Conservation (phyloP, 805 yeast genomes). For the Candida adriatica region DNA sequence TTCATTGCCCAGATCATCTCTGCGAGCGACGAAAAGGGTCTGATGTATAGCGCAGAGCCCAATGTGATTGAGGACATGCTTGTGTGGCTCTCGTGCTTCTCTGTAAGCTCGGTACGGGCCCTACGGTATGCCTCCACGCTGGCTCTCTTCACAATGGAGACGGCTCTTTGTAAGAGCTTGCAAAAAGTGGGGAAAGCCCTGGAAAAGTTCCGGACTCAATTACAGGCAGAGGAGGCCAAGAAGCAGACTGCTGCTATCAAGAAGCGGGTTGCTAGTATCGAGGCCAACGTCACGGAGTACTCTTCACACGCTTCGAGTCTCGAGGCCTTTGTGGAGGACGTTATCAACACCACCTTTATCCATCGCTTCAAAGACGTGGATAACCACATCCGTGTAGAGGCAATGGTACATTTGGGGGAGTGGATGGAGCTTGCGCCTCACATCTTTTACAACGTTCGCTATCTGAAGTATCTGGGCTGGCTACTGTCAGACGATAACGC, state of each 20-base stretch:
- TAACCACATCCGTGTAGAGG: constrained; percentile 60
- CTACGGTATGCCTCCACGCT: constrained; percentile 63
- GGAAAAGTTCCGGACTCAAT: constrained; percentile 32
- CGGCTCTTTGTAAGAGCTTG: constrained; percentile 47
- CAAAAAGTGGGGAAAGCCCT: constrained; percentile 29
- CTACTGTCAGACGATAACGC: constrained; percentile 64
- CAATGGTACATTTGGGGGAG: constrained; percentile 52
- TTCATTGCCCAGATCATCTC: constrained; percentile 49
- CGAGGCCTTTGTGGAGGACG: constrained; percentile 54
- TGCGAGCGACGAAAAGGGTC: constrained; percentile 54
- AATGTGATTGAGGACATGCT: constrained; percentile 47
- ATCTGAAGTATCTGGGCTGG: constrained; percentile 79
- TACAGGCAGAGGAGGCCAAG: constrained; percentile 26
- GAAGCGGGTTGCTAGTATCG: constrained; percentile 40
- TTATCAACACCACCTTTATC: constrained; percentile 58
- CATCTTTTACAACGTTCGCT: constrained; percentile 59
- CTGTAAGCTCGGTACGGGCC: constrained; percentile 64
- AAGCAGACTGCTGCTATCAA: constrained; percentile 31
- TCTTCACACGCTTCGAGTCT: constrained; percentile 44
- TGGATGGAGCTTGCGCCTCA: constrained; percentile 75
- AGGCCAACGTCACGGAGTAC: constrained; percentile 34
- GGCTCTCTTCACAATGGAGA: constrained; percentile 52
- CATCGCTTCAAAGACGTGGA: constrained; percentile 81
- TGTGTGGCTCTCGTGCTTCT: constrained; percentile 71
- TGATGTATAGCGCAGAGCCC: constrained; percentile 38